These are phyloP conservation scores for Phytophthora sojae DNA, from an alignment of 352 stramenopile species.

Conservation along the genomic window DNA sequence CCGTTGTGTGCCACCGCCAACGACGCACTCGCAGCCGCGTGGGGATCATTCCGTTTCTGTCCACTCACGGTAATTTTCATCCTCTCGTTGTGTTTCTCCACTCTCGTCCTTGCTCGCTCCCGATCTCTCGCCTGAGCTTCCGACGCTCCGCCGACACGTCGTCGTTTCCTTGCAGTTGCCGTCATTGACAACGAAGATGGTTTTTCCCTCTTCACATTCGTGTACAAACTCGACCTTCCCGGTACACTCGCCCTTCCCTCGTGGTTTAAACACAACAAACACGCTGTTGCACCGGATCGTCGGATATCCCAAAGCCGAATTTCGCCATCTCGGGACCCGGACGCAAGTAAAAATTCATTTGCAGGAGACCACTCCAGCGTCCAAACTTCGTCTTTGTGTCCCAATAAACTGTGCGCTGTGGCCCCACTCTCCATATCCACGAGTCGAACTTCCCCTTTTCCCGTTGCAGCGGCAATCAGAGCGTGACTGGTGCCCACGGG, in stretches of 20 bases:
- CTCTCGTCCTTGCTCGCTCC: conserved; percentile 25
- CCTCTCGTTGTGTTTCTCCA: conserved; percentile 24
- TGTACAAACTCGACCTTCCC: conserved; percentile 58
- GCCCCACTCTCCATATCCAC: conserved; percentile 78
- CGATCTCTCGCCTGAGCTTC: conserved; percentile 35
- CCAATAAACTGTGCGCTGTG: conserved; percentile 72
- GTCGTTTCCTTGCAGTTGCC: conserved; percentile 42
- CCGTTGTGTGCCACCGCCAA: conserved; percentile 55
- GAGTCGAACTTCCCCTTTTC: conserved; percentile 70
- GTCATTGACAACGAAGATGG: conserved; percentile 43
- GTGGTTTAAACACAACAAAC: conserved; percentile 82
- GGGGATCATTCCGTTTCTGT: conserved; percentile 58
- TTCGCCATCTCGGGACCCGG: conserved; percentile 64
- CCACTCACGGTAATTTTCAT: conserved; percentile 10
- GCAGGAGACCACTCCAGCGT: conserved; percentile 74
- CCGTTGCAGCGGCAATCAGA: conserved; percentile 73
- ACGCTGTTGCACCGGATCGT: conserved; percentile 82
- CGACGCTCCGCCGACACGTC: conserved; percentile 26
- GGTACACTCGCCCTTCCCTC: conserved; percentile 62
- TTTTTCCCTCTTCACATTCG: conserved; percentile 51
- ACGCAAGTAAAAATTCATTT: conserved; percentile 79
- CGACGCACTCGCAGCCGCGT: conserved; percentile 59
- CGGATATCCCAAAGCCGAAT: conserved; percentile 91
- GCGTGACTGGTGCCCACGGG: conserved; percentile 56
- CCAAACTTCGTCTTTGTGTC: conserved; percentile 83